Conservation (phyloP, 306 rosid species). For the Corylus americana region DNA sequence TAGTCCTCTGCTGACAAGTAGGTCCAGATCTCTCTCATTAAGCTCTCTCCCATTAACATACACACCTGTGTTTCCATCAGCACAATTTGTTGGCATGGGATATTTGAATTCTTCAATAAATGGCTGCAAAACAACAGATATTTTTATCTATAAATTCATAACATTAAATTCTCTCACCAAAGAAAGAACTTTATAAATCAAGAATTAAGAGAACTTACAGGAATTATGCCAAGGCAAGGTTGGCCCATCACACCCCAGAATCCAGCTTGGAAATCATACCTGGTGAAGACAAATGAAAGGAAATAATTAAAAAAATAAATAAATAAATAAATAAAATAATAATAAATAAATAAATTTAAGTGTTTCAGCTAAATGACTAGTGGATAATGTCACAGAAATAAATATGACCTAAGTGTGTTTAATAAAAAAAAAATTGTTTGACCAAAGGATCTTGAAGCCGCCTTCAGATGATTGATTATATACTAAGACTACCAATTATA, state of each 20-base stretch:
- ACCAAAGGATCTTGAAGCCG: background rate
- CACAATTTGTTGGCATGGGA: constrained; percentile 48
- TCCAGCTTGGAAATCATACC: constrained; percentile 60
- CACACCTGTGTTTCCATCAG: constrained; percentile 49
- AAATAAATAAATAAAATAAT: too few relatives aligned
- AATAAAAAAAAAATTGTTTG: background rate
- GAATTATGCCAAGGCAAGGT: constrained; percentile 58
- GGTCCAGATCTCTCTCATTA: constrained; percentile 48
- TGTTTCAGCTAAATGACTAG: background rate
- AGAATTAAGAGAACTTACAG: constrained; percentile 36
- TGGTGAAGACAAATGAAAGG: constrained; percentile 17
- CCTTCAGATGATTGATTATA: background rate
- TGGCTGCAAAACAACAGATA: constrained; percentile 33
- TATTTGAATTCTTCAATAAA: constrained; percentile 49
- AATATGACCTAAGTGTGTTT: constrained; percentile 14
- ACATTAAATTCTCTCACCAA: constrained; percentile 6
- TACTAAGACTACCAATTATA: background rate
- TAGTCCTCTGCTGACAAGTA: constrained; percentile 48
- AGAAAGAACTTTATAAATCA: background rate
- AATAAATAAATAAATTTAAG: background rate
- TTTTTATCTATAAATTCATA: background rate
- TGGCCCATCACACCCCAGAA: constrained; percentile 64
- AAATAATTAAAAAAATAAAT: background rate
- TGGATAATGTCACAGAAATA: background rate
- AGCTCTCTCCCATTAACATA: constrained; percentile 52